phyloP scores from a whole-genome alignment of 2,329 filamentous ascomycete genomes.

The Alternaria triticina region DNA sequence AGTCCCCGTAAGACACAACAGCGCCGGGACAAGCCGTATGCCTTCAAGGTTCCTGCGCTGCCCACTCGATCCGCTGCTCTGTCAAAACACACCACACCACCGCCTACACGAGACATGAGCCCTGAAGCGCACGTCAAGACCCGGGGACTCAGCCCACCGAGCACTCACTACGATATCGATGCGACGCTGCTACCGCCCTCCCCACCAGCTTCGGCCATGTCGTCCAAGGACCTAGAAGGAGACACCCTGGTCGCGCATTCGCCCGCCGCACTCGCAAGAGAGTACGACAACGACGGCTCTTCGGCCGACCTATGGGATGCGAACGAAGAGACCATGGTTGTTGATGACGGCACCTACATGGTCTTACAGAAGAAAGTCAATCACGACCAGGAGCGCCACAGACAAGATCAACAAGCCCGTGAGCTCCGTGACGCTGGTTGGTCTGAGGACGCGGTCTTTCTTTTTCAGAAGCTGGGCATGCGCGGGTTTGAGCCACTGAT shows the following conservation, averaged over 20 bases:
- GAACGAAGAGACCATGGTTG: constrained; percentile 46
- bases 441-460: constrained; percentile 58
- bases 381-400: constrained; percentile 28
- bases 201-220: constrained; percentile 34
- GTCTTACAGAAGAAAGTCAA: constrained; percentile 31
- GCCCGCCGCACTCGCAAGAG: constrained; percentile 2
- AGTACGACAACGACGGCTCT: constrained; percentile 10
- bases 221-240: constrained; percentile 36
- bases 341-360: constrained; percentile 41
- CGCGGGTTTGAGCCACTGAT: constrained; percentile 64
- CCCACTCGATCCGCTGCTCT: constrained; percentile 18
- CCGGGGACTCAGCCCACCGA: constrained; percentile 35
- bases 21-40: constrained; percentile 47
- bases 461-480: constrained; percentile 61
- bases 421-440: constrained; percentile 55
- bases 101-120: constrained; percentile 38
- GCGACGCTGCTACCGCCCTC: constrained; percentile 37
- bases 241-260: constrained; percentile 34
- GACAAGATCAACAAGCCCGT: constrained; percentile 33
- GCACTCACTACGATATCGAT: constrained; percentile 28
- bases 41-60: constrained; percentile 44
- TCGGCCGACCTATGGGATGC: constrained; percentile 39
- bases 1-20: constrained; percentile 51
- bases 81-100: not conserved
- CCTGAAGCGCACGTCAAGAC: constrained; percentile 34